Evolutionary conservation across 2,329 filamentous ascomycete species (phyloP).

Genomic region (Colletotrichum camelliae): DNA sequence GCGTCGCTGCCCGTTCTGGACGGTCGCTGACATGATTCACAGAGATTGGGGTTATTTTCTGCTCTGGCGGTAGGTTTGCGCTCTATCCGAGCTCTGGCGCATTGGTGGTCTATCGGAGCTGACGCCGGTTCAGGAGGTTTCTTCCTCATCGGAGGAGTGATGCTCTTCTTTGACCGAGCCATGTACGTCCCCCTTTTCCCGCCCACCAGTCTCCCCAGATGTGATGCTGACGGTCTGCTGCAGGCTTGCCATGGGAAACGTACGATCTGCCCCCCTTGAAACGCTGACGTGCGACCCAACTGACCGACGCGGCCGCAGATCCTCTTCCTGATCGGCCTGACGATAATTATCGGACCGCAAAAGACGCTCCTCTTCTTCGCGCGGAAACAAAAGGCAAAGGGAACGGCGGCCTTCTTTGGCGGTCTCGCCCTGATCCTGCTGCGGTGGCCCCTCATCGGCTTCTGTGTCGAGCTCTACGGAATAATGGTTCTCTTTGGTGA

Average conservation of each 20-base stretch:
- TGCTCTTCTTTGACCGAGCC: conserved; percentile 97
- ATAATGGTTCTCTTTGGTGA: conserved; percentile 95
- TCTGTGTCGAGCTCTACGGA: conserved; percentile 89
- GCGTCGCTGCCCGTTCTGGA: background rate
- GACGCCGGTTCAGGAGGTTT: conserved; percentile 71
- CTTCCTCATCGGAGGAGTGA: conserved; percentile 91
- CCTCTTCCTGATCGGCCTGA: conserved; percentile 95
- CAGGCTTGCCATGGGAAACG: conserved; percentile 97
- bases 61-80: conserved; percentile 84
- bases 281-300: background rate
- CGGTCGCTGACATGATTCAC: conserved; percentile 35
- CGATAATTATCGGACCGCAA: conserved; percentile 89
- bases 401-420: conserved; percentile 84
- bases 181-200: conserved; percentile 65
- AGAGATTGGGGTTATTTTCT: conserved; percentile 98
- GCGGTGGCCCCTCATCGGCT: conserved; percentile 90
- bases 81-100: conserved; percentile 24
- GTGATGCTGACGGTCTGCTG: conserved; percentile 18
- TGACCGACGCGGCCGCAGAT: conserved; percentile 63
- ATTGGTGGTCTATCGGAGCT: conserved; percentile 13
- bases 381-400: conserved; percentile 88
- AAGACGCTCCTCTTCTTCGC: conserved; percentile 96
- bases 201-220: background rate
- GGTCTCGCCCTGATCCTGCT: conserved; percentile 87
- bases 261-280: conserved; percentile 45